phyloP scores from a whole-genome alignment of 805 yeast species.

The Martiniozyma abietophila region DNA sequence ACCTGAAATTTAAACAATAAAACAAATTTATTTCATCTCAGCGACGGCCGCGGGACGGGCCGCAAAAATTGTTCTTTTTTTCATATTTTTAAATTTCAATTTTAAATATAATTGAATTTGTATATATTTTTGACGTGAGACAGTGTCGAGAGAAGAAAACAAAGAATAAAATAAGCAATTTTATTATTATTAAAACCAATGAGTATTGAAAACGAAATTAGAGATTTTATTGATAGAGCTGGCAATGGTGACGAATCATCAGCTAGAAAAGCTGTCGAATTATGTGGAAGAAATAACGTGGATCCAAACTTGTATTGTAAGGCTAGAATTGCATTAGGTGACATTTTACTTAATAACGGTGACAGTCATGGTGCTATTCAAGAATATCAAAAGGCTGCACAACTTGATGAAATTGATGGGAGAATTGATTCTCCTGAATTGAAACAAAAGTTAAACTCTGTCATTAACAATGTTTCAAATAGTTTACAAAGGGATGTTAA shows the following conservation, averaged over 20 bases:
- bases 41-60: too few species aligned
- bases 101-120: too few species aligned
- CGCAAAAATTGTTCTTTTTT: too few species aligned
- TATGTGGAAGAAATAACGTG: constrained; percentile 15
- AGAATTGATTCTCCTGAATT: constrained; percentile 24
- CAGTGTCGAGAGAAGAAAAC: too few species aligned
- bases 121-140: too few species aligned
- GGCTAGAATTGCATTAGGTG: constrained; percentile 27
- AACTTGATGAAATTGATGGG: constrained; percentile 26
- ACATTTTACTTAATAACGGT: constrained; percentile 18
- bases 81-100: too few species aligned
- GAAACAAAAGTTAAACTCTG: constrained; percentile 19
- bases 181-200: not conserved
- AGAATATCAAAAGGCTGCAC: constrained; percentile 23
- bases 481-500: constrained; percentile 19
- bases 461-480: constrained; percentile 17
- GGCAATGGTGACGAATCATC: constrained; percentile 4
- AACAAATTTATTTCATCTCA: too few species aligned
- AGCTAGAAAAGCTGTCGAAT: constrained; percentile 17
- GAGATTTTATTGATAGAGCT: constrained; percentile 16
- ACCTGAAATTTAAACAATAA: too few species aligned
- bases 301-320: constrained; percentile 22
- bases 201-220: constrained; percentile 12
- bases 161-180: too few species aligned
- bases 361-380: constrained; percentile 20